Evolutionary conservation across 2,329 filamentous ascomycete species (phyloP).

Genomic region (Nemania diffusa): DNA sequence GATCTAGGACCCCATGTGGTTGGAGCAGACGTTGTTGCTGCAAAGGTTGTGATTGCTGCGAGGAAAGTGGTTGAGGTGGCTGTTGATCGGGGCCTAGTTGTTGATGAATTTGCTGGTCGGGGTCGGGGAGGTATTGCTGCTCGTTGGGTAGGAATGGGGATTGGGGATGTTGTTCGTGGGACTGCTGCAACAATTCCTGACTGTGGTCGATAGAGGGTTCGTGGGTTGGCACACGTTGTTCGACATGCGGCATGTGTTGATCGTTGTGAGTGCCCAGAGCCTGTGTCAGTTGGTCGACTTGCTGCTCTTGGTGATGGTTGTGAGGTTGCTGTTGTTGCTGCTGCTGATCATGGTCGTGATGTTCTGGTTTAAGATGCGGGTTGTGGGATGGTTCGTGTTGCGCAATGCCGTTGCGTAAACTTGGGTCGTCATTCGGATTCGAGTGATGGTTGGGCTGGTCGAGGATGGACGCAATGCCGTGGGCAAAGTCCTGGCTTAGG

Average conservation of each 20-base stretch:
- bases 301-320: background rate
- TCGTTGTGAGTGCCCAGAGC: slow-evolving; percentile 30
- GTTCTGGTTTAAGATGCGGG: slow-evolving; percentile 31
- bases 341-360: slow-evolving; percentile 4
- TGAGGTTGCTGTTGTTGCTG: background rate
- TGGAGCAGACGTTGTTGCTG: slow-evolving; percentile 49
- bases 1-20: slow-evolving; percentile 39
- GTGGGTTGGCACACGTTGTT: slow-evolving; percentile 16
- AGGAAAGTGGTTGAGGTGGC: slow-evolving; percentile 31
- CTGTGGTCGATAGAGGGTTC: slow-evolving; percentile 23
- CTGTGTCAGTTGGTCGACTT: slow-evolving; percentile 14
- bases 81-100: slow-evolving; percentile 31
- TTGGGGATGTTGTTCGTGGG: slow-evolving; percentile 32
- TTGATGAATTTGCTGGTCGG: slow-evolving; percentile 32
- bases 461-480: slow-evolving; percentile 60
- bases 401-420: slow-evolving; percentile 57
- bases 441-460: slow-evolving; percentile 44
- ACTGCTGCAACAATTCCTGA: slow-evolving; percentile 23
- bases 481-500: slow-evolving; percentile 62
- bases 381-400: slow-evolving; percentile 51
- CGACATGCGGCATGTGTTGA: slow-evolving; percentile 20
- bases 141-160: slow-evolving; percentile 25
- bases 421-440: slow-evolving; percentile 54
- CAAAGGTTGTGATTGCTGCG: slow-evolving; percentile 49
- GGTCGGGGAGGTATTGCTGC: slow-evolving; percentile 26